Evolutionary conservation across 768 basidiomycete genomes (phyloP).

Genomic region (Coprinopsis cinerea): DNA sequence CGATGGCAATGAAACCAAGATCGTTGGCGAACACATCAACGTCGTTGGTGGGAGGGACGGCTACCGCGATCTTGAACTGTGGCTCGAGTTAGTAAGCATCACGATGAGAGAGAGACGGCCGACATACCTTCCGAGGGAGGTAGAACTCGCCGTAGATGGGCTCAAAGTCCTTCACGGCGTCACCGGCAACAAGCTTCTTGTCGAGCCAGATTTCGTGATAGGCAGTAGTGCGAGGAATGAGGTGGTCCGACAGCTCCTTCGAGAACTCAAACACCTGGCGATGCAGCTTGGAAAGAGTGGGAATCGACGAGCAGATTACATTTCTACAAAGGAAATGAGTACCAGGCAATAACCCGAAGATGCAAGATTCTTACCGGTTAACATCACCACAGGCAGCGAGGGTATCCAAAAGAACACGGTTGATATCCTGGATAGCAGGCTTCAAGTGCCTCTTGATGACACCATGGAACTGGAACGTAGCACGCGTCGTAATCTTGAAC

Average conservation of each 20-base stretch:
- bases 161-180: slow-evolving; percentile 90
- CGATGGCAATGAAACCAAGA: slow-evolving; percentile 93
- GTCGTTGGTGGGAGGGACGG: slow-evolving; percentile 94
- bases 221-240: slow-evolving; percentile 86
- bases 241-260: slow-evolving; percentile 74
- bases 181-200: slow-evolving; percentile 93
- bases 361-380: slow-evolving; percentile 78
- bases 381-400: slow-evolving; percentile 98
- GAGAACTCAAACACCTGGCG: slow-evolving; percentile 78
- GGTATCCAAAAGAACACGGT: slow-evolving; percentile 85
- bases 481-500: slow-evolving; percentile 95
- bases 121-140: slow-evolving; percentile 85
- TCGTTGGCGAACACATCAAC: slow-evolving; percentile 96
- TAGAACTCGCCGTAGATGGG: slow-evolving; percentile 98
- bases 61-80: slow-evolving; percentile 95
- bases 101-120: neutral
- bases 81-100: neutral
- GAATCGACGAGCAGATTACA: slow-evolving; percentile 88
- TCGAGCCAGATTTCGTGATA: slow-evolving; percentile 99
- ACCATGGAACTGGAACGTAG: slow-evolving; percentile 99
- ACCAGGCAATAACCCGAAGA: neutral
- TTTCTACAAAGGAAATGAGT: slow-evolving; percentile 53
- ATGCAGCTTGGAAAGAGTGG: slow-evolving; percentile 84
- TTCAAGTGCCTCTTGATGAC: slow-evolving; percentile 97
- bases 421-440: slow-evolving; percentile 94